Evolutionary conservation across 2,329 filamentous ascomycete genomes (phyloP).

Genomic region (Microdochium trichocladiopsis): DNA sequence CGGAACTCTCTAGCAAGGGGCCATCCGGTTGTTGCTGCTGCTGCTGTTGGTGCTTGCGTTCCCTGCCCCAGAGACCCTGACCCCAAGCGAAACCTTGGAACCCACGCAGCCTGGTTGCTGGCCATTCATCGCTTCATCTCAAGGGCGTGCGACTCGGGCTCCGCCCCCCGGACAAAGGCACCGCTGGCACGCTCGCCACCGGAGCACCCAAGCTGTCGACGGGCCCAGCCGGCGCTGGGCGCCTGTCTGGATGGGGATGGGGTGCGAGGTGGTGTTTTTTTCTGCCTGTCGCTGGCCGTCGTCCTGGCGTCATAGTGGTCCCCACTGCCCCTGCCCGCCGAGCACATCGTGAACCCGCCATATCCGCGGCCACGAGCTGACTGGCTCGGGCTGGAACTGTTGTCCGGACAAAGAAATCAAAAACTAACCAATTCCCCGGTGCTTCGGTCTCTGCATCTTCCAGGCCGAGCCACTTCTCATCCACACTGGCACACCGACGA

Average conservation of each 20-base stretch:
- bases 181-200: background rate
- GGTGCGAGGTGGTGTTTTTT: background rate
- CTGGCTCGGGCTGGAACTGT: no score
- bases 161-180: background rate
- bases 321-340: background rate
- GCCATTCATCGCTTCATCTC: no score
- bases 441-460: background rate
- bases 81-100: background rate
- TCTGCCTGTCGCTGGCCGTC: background rate
- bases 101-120: background rate
- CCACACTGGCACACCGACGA: constrained; percentile 8
- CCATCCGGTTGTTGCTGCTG: background rate
- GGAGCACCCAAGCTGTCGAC: background rate
- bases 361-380: background rate
- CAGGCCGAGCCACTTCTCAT: background rate
- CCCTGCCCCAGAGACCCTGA: background rate
- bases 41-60: background rate
- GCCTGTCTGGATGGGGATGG: background rate
- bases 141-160: background rate
- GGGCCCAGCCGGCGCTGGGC: background rate
- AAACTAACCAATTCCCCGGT: background rate
- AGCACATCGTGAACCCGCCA: background rate
- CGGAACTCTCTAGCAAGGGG: no score
- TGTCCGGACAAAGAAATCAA: background rate
- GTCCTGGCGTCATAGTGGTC: background rate